Conservation (phyloP, 768 basidiomycete genomes). For the Termitomyces sp. region DNA sequence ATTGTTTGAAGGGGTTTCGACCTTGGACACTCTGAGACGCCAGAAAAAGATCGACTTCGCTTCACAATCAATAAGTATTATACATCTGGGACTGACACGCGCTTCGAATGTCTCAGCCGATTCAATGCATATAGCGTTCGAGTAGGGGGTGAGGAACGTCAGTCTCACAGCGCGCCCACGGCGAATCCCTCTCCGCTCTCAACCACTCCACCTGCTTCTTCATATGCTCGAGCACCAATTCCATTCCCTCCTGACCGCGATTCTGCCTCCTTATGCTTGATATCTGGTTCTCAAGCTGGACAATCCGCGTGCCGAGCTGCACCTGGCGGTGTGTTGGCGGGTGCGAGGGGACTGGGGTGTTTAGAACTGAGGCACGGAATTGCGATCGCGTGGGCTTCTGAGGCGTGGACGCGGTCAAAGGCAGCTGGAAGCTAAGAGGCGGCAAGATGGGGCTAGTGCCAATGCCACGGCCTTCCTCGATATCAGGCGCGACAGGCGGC, state of each 20-base stretch:
- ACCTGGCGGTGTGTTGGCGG: conserved; percentile 8
- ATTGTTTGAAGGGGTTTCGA: background rate
- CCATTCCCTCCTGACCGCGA: background rate
- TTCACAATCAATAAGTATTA: background rate
- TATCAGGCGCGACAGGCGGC: background rate
- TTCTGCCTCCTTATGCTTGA: conserved; percentile 5
- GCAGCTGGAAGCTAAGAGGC: conserved; percentile 1
- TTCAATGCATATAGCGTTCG: conserved; percentile 3
- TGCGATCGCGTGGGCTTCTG: background rate
- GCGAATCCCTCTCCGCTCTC: conserved; percentile 1
- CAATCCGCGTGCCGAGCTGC: conserved; percentile 3
- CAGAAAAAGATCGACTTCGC: background rate
- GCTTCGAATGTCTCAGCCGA: background rate
- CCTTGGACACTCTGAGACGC: too few species aligned
- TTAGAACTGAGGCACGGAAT: background rate
- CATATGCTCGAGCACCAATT: conserved; percentile 5
- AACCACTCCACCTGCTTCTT: conserved; percentile 11
- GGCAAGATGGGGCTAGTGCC: background rate
- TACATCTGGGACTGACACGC: background rate
- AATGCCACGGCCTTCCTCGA: conserved; percentile 1
- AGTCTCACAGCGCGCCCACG: conserved; percentile 10
- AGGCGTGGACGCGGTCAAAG: background rate
- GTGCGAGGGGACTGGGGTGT: background rate
- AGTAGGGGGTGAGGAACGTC: conserved; percentile 3
- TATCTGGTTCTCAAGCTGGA: conserved; percentile 10